Percentiles rank a stretch among this genome's conserved stretches.
phyloP scores from a whole-genome alignment of 75 land plant species.

The Cunninghamia lanceolata region DNA sequence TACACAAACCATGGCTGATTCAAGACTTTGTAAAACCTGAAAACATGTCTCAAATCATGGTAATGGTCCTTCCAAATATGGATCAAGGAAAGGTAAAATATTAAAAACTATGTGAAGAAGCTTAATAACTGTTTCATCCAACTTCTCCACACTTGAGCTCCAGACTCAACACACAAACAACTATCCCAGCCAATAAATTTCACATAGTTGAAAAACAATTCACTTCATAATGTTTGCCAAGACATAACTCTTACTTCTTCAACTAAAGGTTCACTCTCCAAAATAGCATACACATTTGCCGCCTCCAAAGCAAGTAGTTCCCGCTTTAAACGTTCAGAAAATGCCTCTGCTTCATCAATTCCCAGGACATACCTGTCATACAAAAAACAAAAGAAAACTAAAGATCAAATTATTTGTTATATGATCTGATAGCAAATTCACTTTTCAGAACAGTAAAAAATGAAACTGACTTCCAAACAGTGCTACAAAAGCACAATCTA shows the following conservation, averaged over 20 bases:
- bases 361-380: slow-evolving; percentile 92
- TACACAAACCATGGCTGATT: slow-evolving; percentile 68
- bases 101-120: not conserved
- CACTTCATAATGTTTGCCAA: not conserved
- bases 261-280: slow-evolving; percentile 91
- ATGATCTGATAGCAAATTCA: not conserved
- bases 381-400: not conserved
- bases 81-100: not conserved
- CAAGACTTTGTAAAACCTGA: slow-evolving; percentile 85
- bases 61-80: not conserved
- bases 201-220: not conserved
- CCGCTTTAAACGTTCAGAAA: slow-evolving; percentile 92
- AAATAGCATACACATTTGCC: slow-evolving; percentile 95
- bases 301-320: slow-evolving; percentile 94
- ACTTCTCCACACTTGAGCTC: not conserved
- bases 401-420: not conserved
- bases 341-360: slow-evolving; percentile 97
- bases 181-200: not conserved
- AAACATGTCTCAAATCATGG: slow-evolving; percentile 6
- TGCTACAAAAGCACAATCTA: not conserved
- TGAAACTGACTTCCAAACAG: not conserved
- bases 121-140: not conserved
- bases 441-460: not conserved
- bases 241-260: slow-evolving; percentile 59
- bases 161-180: not conserved